Conservation (phyloP, 2,329 filamentous ascomycete species). For the Lachnellula arida region DNA sequence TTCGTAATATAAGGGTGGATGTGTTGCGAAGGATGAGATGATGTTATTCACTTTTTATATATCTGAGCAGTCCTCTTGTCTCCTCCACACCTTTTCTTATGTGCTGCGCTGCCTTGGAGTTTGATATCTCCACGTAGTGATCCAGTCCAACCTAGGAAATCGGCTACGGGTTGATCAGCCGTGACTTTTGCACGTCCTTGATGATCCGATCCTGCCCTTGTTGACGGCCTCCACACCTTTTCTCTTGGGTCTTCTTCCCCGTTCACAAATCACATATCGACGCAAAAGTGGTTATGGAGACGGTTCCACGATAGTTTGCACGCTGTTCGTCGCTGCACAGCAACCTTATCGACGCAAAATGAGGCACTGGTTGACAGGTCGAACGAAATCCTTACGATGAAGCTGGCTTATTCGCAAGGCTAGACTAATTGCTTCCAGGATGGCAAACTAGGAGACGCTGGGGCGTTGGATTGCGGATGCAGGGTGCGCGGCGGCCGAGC, state of each 20-base stretch:
- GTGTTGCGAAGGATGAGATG: neutral
- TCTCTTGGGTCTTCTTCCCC: slow-evolving; percentile 16
- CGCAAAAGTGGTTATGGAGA: slow-evolving; percentile 20
- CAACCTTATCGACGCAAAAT: slow-evolving; percentile 24
- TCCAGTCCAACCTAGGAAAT: slow-evolving; percentile 26
- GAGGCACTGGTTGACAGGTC: slow-evolving; percentile 11
- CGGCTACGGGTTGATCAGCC: slow-evolving; percentile 24
- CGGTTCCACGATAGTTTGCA: slow-evolving; percentile 24
- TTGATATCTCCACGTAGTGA: slow-evolving; percentile 9
- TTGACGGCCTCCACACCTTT: slow-evolving; percentile 28
- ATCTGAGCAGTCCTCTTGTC: slow-evolving; percentile 1
- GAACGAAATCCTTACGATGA: slow-evolving; percentile 9
- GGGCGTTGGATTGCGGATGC: slow-evolving; percentile 12
- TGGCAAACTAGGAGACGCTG: slow-evolving; percentile 11
- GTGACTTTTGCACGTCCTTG: slow-evolving; percentile 28
- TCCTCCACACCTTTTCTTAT: slow-evolving; percentile 9
- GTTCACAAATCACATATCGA: slow-evolving; percentile 17
- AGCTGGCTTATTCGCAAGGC: slow-evolving; percentile 13
- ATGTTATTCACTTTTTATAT: slow-evolving; percentile 6
- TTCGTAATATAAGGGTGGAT: neutral
- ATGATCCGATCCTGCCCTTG: slow-evolving; percentile 25
- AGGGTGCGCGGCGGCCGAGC: slow-evolving; percentile 18
- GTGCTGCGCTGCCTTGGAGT: slow-evolving; percentile 1
- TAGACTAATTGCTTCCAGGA: slow-evolving; percentile 15
- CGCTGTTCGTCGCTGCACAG: slow-evolving; percentile 10